Conservation (phyloP, 2,329 filamentous ascomycete genomes). For the Talaromyces sp. region DNA sequence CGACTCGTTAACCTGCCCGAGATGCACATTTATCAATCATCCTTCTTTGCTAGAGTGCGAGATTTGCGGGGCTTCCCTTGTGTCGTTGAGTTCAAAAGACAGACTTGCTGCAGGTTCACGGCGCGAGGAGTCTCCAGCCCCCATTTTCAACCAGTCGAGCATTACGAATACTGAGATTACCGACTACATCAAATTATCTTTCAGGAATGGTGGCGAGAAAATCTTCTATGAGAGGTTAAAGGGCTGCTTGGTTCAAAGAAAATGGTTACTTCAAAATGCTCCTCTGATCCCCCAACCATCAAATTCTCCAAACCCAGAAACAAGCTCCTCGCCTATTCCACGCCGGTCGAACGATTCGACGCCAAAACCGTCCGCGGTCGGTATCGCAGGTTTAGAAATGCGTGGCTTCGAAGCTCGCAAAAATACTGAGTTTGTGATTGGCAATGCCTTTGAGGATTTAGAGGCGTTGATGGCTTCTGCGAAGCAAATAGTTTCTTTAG, state of each 20-base stretch:
- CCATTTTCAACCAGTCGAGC: slow-evolving; percentile 52
- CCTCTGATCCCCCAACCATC: slow-evolving; percentile 73
- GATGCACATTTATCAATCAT: slow-evolving; percentile 93
- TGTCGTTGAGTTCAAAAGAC: slow-evolving; percentile 50
- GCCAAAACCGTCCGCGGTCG: slow-evolving; percentile 60
- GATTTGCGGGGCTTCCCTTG: slow-evolving; percentile 78
- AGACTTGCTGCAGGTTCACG: slow-evolving; percentile 25
- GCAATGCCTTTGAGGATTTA: slow-evolving; percentile 90
- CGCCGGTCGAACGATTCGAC: slow-evolving; percentile 24
- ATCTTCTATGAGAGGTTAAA: slow-evolving; percentile 88
- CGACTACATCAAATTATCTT: slow-evolving; percentile 86
- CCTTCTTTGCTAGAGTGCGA: slow-evolving; percentile 82
- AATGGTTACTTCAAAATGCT: slow-evolving; percentile 89
- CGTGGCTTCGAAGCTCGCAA: slow-evolving; percentile 78
- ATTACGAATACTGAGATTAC: slow-evolving; percentile 57
- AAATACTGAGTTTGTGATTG: slow-evolving; percentile 91
- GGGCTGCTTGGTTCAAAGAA: slow-evolving; percentile 81
- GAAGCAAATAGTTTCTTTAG: slow-evolving; percentile 90
- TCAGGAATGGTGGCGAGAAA: slow-evolving; percentile 82
- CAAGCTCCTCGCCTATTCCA: slow-evolving; percentile 26
- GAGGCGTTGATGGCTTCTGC: slow-evolving; percentile 97
- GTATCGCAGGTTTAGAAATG: slow-evolving; percentile 88
- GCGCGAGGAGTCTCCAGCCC: slow-evolving; percentile 75
- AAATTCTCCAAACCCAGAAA: slow-evolving; percentile 26
- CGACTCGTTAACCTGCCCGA: slow-evolving; percentile 58